A percentile compares a stretch with the other conserved stretches of the same genome.
These are phyloP conservation scores for Pseudocohnilembus persalinus DNA, from an alignment of 169 alveolate genomes.

Conservation along the genomic window DNA sequence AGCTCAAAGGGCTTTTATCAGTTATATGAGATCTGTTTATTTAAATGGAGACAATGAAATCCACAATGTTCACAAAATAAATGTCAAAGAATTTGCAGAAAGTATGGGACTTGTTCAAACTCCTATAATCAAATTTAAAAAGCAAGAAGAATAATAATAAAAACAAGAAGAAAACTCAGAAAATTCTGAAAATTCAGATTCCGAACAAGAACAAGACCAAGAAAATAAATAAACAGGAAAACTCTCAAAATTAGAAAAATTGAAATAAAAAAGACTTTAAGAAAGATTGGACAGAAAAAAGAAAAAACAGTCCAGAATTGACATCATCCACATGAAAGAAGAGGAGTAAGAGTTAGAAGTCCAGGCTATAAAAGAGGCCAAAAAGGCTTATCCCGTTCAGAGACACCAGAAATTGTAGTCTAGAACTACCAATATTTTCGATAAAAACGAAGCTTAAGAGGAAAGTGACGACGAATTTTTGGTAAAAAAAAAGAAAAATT, in stretches of 20 bases:
- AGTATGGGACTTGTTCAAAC: constrained; percentile 71
- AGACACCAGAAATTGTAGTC: background rate
- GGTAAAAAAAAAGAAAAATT: constrained; percentile 27
- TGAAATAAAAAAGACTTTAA: constrained; percentile 47
- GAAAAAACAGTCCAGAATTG: constrained; percentile 20
- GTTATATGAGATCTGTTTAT: constrained; percentile 76
- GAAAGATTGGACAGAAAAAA: constrained; percentile 25
- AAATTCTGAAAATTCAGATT: background rate
- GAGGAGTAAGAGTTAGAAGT: background rate
- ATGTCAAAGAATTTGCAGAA: constrained; percentile 68
- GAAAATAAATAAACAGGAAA: background rate
- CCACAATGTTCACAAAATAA: constrained; percentile 61
- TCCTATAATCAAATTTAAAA: constrained; percentile 21
- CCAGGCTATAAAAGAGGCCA: background rate
- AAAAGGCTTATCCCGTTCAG: background rate
- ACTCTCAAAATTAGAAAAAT: constrained; percentile 38
- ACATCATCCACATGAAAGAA: background rate
- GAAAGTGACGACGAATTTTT: constrained; percentile 37
- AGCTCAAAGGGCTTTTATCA: constrained; percentile 82
- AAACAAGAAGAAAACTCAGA: background rate
- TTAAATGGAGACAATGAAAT: constrained; percentile 76
- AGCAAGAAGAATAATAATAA: constrained; percentile 3
- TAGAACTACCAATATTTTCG: background rate
- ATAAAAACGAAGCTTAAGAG: constrained; percentile 1
- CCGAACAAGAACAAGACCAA: constrained; percentile 6